Evolutionary conservation across 208 protist genomes (phyloP), one percentile per base, ranked within the genome.

Genomic region (Crithidia sp.): DNA sequence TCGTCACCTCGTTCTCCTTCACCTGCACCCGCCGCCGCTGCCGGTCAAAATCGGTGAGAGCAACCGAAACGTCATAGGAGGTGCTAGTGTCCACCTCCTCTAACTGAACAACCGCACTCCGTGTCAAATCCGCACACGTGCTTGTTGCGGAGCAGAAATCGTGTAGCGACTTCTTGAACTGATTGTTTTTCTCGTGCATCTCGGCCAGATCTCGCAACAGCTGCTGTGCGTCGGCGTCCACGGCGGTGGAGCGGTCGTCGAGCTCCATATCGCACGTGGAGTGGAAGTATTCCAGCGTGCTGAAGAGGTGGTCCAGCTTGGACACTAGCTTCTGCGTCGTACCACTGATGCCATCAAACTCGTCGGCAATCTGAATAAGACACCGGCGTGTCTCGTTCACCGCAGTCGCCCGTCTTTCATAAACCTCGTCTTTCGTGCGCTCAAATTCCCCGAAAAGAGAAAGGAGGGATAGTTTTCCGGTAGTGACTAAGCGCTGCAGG

Each of bases 391-490:
- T 91, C 16, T 78, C 59, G n/a, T 65, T 73, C 14, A 91, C 69
- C 14, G 76, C 74, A 39, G 76, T 13, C 9, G 79, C 73, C 8
- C 86, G 57, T n/a, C 65, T 56, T 71, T 88, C 78, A 41, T 87
- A 92, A 2, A 87, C 49, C 14, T 81, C 83, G 57, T 92, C 84
- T 36, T 65, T 64, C 5, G 82, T 90, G 66, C 83, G 67, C 59
- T 90, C 81, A 71, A 92, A 92, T 36, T 85, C 81, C 1, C 85
- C 85, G 13, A 94, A 70, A 60, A 86, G 79, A 6, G 81, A 87
- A 2, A 89, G 75, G 13, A 88, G 39, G 2, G 87, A 90, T 8
- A 92, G 76, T 55, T 84, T 86, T 3, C 81, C 82, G 3, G 82
- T 74, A 0, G 59, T 75, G 13, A 91, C 49, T 0, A 92, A 19